Evolutionary conservation across 345 rosid species (phyloP), one percentile per base, ranked within the genome.

Genomic region (Populus nigra): DNA sequence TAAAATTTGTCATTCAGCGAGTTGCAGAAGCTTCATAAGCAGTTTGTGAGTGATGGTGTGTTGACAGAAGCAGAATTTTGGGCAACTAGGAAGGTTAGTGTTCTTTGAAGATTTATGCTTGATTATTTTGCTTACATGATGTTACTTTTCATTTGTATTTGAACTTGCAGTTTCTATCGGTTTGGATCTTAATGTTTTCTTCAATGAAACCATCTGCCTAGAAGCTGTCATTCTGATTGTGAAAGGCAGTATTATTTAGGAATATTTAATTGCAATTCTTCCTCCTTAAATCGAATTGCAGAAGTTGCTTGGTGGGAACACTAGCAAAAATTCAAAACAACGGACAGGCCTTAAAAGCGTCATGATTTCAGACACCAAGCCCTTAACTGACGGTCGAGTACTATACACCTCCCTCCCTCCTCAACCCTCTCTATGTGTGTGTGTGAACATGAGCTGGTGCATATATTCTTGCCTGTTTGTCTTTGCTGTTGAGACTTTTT

Each of bases 1-100:
- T 77, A 55, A 87, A 79, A 38, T 33, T 13, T 83, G 65, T 81
- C 69, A 38, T 49, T 49, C 88, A 92, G 94, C 65, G 97, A 91
- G 87, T 77, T 92, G 89, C 94, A 91, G 89, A 88, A 86, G 76
- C 91, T 92, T 81, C 97, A 92, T 84, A 86, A 85, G 86, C 89
- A 74, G 79, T 88, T 92, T 80, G 97, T 91, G 70, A 84, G 85
- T 33, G 85, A 83, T 79, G 89, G 85, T 75, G 77, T 89, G 78
- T 83, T 91, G 85, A 87, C 97, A 74, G 97, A 92, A 82, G 87
- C 91, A 41, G 97, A 93, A 84, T 96, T 95, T 81, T 95, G 99
- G 99, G 94, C 98, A n/a, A 87, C 97, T 69, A 90, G 98, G 80
- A 92, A 89, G 97, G 97, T 92, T 85, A 69, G 77, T 68, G 74